Evolutionary conservation across 306 rosid genomes (phyloP), one percentile per base, ranked within the genome.

Genomic region (Dryas octopetala): DNA sequence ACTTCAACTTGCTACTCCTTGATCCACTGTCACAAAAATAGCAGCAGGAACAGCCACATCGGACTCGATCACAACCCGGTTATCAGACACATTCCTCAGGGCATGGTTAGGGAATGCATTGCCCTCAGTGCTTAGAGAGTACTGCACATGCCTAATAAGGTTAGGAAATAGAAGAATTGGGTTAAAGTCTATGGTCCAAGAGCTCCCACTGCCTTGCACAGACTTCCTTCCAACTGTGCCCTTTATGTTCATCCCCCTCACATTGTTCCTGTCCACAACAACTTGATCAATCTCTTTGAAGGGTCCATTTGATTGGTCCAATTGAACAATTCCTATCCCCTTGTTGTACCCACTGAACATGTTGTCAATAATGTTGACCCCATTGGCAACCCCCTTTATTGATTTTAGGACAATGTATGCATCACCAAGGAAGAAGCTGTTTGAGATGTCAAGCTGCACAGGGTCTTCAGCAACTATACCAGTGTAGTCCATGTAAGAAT

Each of bases 401-500:
- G 99, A 92, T 77, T 89, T 95, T 15, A 92, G 73, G 17, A 86
- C 87, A 68, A 95, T 59, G 44, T 83, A 81, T 2, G 92, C 97
- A 50, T 92, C 97, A 41, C 99, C 99, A 19, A 95, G 92, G 89
- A 95, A 95, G 72, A 95, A 95, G 5, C 73, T 82, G 52, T 90
- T 83, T 1, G 97, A 81, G 57, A 95, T 85, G 23, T 90, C 92
- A 51, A 92, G 93, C 52, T 95, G 97, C 74, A 90, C 91, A 0
- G 97, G 99, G 70, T 95, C 99, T 78, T 95, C 99, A 1, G 92
- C 96, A 1, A 95, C 92, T 50, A 95, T 95, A 0, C 91, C 92
- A 0, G 97, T 95, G 84, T 71, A 95, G 60, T 95, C 99, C 90
- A 95, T 65, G 78, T 95, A 95, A 28, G 96, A 95, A 79, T 95